These are phyloP conservation scores for Backusella mclennaniae DNA, from an alignment of 192 early-diverging fungal genomes.

Conservation along the genomic window DNA sequence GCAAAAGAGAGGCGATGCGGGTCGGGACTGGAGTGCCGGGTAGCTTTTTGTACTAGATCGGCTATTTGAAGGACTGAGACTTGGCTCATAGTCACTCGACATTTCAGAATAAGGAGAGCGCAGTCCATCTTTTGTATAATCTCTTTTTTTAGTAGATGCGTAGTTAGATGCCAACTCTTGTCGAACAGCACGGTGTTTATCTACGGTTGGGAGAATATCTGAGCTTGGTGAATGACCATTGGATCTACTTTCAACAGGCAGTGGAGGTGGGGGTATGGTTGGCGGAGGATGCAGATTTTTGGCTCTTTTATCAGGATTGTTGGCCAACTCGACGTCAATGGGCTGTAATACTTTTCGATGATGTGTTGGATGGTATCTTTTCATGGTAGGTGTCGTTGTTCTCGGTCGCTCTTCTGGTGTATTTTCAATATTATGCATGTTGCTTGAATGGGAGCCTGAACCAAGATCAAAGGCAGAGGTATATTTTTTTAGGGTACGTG, in stretches of 20 bases:
- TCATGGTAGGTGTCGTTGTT: conserved; percentile 18
- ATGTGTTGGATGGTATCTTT: not conserved
- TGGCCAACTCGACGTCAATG: conserved; percentile 25
- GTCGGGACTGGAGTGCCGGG: conserved; percentile 17
- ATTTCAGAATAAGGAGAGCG: conserved; percentile 19
- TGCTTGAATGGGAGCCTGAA: not conserved
- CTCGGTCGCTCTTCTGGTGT: conserved; percentile 3
- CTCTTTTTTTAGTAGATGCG: not conserved
- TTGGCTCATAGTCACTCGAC: conserved; percentile 24
- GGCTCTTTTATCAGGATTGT: not conserved
- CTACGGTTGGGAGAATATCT: conserved; percentile 14
- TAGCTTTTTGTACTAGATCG: conserved; percentile 15
- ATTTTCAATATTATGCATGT: not conserved
- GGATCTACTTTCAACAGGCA: not conserved
- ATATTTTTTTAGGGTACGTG: conserved; percentile 17
- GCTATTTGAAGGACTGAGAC: conserved; percentile 16
- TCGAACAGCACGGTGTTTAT: not conserved
- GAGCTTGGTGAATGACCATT: conserved; percentile 3
- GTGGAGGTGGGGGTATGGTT: not conserved
- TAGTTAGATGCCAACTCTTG: not conserved
- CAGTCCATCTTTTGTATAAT: not conserved
- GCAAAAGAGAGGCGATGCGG: conserved; percentile 24
- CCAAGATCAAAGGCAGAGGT: conserved; percentile 25
- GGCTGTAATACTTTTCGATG: conserved; percentile 10
- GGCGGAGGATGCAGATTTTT: not conserved